A percentile compares a stretch with the other conserved stretches of the same genome.
These are phyloP conservation scores for Fusarium sp. DNA, from an alignment of 2,329 filamentous ascomycete genomes.

Conservation along the genomic window DNA sequence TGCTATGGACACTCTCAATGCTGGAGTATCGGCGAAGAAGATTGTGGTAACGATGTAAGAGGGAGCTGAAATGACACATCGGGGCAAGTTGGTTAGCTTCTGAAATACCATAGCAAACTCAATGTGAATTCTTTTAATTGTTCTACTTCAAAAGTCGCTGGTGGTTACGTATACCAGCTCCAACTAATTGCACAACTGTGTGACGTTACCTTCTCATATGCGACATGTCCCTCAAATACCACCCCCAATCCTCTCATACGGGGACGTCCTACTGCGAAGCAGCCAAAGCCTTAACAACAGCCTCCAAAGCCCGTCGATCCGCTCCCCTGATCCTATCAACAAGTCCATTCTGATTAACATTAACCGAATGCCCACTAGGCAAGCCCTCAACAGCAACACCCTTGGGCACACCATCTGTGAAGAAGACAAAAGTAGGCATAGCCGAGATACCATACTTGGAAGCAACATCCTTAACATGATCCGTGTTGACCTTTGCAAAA, in stretches of 20 bases:
- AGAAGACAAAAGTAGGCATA: slow-evolving; percentile 91
- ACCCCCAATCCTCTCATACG: accelerated
- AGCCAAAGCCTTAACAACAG: slow-evolving; percentile 44
- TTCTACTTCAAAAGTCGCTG: too few relatives aligned
- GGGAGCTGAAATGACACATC: too few relatives aligned
- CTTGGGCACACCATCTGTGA: slow-evolving; percentile 73
- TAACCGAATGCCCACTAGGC: slow-evolving; percentile 36
- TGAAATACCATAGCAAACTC: too few relatives aligned
- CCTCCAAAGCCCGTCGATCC: slow-evolving; percentile 45
- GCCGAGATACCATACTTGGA: slow-evolving; percentile 81
- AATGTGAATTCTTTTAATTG: too few relatives aligned
- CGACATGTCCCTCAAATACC: background rate
- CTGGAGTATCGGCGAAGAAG: slow-evolving; percentile 14
- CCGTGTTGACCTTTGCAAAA: slow-evolving; percentile 92
- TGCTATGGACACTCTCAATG: background rate
- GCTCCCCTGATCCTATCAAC: slow-evolving; percentile 49
- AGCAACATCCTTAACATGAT: slow-evolving; percentile 78
- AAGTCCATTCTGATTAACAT: slow-evolving; percentile 40
- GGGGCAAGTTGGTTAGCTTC: too few relatives aligned
- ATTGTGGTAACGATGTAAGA: slow-evolving; percentile 10
- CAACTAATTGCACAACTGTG: background rate
- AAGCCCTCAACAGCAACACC: slow-evolving; percentile 42
- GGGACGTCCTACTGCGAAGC: background rate
- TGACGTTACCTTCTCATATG: too few relatives aligned
- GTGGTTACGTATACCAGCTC: too few relatives aligned